Percentiles rank a stretch among this genome's conserved stretches.
Evolutionary conservation across 2,329 filamentous ascomycete genomes (phyloP).

Genomic region (Sclerotinia nivalis): DNA sequence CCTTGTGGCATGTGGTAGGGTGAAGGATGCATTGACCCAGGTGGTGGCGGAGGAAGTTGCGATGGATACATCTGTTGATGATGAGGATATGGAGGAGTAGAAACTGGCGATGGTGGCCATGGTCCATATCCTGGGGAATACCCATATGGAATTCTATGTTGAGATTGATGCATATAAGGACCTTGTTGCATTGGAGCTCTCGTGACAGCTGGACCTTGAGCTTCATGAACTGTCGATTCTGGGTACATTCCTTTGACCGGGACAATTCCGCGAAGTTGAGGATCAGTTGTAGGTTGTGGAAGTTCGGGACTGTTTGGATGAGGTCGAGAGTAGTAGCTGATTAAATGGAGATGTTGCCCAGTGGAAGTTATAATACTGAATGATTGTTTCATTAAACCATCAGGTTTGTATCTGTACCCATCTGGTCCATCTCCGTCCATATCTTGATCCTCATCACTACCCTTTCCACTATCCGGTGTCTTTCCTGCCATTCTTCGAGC

Average conservation of each 20-base stretch:
- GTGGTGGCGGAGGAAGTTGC: conserved; percentile 44
- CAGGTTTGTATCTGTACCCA: conserved; percentile 91
- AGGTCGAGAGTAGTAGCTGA: conserved; percentile 91
- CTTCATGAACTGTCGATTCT: conserved; percentile 89
- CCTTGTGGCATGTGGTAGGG: conserved; percentile 37
- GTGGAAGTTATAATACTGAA: conserved; percentile 96
- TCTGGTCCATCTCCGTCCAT: conserved; percentile 72
- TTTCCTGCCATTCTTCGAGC: conserved; percentile 63
- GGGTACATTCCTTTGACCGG: conserved; percentile 96
- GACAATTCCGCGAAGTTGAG: conserved; percentile 75
- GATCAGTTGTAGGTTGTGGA: conserved; percentile 79
- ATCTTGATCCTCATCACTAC: conserved; percentile 80
- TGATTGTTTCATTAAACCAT: conserved; percentile 98
- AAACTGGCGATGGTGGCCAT: conserved; percentile 58
- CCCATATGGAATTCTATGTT: conserved; percentile 43
- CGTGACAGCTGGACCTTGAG: conserved; percentile 77
- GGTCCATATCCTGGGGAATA: conserved; percentile 44
- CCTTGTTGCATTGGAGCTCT: conserved; percentile 66
- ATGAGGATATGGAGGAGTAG: conserved; percentile 52
- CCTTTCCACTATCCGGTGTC: conserved; percentile 78
- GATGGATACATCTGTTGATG: conserved; percentile 45
- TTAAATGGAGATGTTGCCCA: conserved; percentile 90
- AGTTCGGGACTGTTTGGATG: conserved; percentile 72
- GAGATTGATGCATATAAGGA: conserved; percentile 44
- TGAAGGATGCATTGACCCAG: conserved; percentile 37